These are phyloP conservation scores for Leccinellum rugosiceps DNA, from an alignment of 768 basidiomycete genomes.

Conservation along the genomic window DNA sequence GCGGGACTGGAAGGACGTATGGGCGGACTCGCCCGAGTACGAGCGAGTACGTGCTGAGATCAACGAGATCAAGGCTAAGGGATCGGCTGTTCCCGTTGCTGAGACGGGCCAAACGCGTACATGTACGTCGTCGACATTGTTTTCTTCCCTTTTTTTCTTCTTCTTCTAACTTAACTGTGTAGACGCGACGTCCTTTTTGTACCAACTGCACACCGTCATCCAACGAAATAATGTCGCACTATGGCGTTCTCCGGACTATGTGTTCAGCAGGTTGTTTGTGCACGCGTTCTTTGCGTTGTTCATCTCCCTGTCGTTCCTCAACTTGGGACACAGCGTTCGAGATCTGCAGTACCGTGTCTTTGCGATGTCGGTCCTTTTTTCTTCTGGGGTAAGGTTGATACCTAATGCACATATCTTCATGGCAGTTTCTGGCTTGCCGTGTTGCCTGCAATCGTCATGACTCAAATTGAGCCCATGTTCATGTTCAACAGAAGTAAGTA, in stretches of 20 bases:
- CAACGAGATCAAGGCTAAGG: conserved; percentile 43
- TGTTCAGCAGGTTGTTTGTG: conserved; percentile 78
- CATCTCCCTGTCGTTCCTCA: conserved; percentile 77
- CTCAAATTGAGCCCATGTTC: conserved; percentile 72
- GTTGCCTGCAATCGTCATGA: conserved; percentile 72
- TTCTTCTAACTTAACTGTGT: background rate
- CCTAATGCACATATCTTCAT: background rate
- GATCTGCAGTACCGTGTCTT: conserved; percentile 82
- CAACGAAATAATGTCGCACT: conserved; percentile 65
- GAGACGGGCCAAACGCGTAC: conserved; percentile 42
- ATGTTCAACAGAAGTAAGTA: conserved; percentile 59
- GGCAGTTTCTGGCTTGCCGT: conserved; percentile 63
- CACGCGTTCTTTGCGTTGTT: conserved; percentile 68
- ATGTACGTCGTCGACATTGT: conserved; percentile 36
- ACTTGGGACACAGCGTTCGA: conserved; percentile 58
- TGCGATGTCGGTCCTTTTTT: conserved; percentile 50
- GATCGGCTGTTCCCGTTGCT: conserved; percentile 40
- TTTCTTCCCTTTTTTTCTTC: background rate
- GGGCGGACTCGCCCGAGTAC: conserved; percentile 71
- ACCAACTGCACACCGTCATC: conserved; percentile 69
- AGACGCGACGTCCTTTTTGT: conserved; percentile 76
- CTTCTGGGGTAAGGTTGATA: background rate
- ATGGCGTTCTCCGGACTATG: conserved; percentile 84
- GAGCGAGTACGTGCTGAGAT: conserved; percentile 42
- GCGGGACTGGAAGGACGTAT: conserved; percentile 84